phyloP scores from a whole-genome alignment of 2,329 filamentous ascomycete genomes.

The Beauveria caledonica region DNA sequence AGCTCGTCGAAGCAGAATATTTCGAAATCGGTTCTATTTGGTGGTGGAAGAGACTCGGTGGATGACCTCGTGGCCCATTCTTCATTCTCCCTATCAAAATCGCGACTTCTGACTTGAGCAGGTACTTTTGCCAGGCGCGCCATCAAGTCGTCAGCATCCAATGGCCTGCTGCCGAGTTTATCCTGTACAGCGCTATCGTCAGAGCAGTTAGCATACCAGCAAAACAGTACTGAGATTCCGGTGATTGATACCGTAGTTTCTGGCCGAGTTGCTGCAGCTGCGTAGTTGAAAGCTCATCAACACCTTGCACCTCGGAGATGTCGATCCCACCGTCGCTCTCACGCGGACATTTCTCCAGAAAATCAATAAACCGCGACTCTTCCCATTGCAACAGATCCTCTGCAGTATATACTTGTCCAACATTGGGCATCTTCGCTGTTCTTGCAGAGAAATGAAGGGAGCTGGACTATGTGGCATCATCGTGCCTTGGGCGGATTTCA shows the following conservation, averaged over 20 bases:
- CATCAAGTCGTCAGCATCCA: background rate
- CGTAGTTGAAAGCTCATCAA: background rate
- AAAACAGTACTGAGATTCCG: background rate
- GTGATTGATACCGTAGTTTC: background rate
- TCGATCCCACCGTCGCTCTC: background rate
- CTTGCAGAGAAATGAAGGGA: background rate
- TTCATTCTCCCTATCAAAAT: background rate
- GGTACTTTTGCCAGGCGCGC: background rate
- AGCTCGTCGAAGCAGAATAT: background rate
- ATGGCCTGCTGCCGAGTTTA: background rate
- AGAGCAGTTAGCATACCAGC: background rate
- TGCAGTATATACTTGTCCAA: background rate
- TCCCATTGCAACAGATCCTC: background rate
- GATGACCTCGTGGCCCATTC: background rate
- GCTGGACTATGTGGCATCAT: background rate
- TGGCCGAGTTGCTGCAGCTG: background rate
- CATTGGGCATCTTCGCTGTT: no score
- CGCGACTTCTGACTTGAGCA: background rate
- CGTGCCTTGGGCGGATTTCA: no score
- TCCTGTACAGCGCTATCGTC: background rate
- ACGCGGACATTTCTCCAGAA: background rate
- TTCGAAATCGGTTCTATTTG: background rate
- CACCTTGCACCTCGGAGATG: background rate
- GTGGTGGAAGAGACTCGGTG: background rate
- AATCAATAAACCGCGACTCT: background rate